Evolutionary conservation across 768 basidiomycete genomes (phyloP).

Genomic region (Rossbeevera mucosa): DNA sequence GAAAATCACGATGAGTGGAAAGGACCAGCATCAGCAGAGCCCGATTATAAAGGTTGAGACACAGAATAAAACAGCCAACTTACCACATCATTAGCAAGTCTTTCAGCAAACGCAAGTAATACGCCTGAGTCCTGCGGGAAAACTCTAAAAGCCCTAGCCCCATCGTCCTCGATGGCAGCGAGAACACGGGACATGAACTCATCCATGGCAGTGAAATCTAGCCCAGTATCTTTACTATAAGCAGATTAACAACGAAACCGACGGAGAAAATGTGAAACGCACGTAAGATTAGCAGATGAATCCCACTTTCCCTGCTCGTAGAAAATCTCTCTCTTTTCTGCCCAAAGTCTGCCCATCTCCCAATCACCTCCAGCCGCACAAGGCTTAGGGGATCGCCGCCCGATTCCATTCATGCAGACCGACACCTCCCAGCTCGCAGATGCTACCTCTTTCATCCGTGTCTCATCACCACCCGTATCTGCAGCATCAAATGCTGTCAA

Average conservation of each 20-base stretch:
- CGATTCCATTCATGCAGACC: constrained; percentile 38
- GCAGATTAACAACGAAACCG: not conserved
- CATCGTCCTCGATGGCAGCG: constrained; percentile 64
- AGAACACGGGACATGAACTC: constrained; percentile 74
- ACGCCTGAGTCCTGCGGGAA: constrained; percentile 82
- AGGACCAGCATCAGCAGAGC: not conserved
- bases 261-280: constrained; percentile 23
- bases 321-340: constrained; percentile 91
- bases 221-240: constrained; percentile 46
- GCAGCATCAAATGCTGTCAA: constrained; percentile 88
- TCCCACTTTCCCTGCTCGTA: constrained; percentile 82
- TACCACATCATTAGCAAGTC: constrained; percentile 82
- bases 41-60: constrained; percentile 1
- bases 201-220: constrained; percentile 94
- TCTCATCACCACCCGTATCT: constrained; percentile 69
- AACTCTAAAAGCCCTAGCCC: constrained; percentile 74
- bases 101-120: constrained; percentile 75
- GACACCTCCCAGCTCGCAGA: constrained; percentile 85
- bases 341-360: constrained; percentile 95
- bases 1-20: not conserved
- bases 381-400: constrained; percentile 1
- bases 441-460: constrained; percentile 75
- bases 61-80: constrained; percentile 21
- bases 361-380: constrained; percentile 44
- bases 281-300: constrained; percentile 79